phyloP scores from a whole-genome alignment of 129 eudicot species.

The Pulicaria dysenterica region DNA sequence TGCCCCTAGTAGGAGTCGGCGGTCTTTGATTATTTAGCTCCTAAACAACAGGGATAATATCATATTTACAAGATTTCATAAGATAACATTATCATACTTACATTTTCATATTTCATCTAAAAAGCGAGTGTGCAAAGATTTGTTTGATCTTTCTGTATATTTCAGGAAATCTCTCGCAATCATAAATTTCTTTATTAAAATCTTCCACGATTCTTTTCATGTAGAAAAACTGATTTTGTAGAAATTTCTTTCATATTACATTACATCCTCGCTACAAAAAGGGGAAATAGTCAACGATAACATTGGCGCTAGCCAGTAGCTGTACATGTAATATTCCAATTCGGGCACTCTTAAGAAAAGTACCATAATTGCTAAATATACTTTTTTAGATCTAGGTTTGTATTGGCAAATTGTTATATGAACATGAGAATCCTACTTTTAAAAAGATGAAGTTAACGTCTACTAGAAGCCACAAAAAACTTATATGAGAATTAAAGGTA shows the following conservation, averaged over 20 bases:
- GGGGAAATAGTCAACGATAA: neutral
- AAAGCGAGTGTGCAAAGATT: neutral
- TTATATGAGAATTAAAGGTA: too few species aligned
- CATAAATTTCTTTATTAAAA: too few species aligned
- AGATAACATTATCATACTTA: neutral
- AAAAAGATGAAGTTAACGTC: too few species aligned
- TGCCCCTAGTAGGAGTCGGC: conserved; percentile 95
- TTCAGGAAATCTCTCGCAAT: too few species aligned
- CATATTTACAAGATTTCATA: neutral
- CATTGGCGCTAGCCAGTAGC: neutral
- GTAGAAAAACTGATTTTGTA: neutral
- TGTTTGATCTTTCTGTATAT: too few species aligned
- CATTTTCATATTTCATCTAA: neutral
- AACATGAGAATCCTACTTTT: too few species aligned
- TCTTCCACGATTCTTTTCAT: too few species aligned
- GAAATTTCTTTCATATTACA: too few species aligned
- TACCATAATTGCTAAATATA: neutral
- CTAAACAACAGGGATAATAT: conserved; percentile 35
- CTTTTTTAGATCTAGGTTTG: too few species aligned
- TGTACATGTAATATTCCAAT: neutral
- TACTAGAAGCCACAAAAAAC: too few species aligned
- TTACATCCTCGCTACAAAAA: neutral
- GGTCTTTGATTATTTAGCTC: conserved; percentile 96
- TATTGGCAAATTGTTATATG: neutral
- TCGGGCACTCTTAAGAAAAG: neutral